phyloP scores from a whole-genome alignment of 2,329 filamentous ascomycete species.

The Trichoderma arundinaceum region DNA sequence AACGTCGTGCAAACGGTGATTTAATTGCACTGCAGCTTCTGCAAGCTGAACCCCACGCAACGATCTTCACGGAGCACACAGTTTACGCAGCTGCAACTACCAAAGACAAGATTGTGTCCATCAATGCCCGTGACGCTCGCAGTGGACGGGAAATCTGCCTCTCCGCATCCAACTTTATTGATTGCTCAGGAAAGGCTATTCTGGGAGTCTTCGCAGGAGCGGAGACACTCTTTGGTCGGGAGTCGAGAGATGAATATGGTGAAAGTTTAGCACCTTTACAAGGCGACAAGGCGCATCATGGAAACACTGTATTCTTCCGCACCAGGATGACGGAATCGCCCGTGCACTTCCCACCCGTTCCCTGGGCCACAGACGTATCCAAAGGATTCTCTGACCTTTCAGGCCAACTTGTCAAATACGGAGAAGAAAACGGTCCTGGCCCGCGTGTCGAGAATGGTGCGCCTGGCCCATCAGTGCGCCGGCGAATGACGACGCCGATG shows the following conservation, averaged over 20 bases:
- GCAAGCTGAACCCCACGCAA: slow-evolving; percentile 8
- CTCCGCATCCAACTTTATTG: slow-evolving; percentile 1
- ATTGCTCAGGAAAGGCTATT: slow-evolving; percentile 15
- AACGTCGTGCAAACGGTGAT: slow-evolving; percentile 8
- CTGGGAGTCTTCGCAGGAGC: slow-evolving; percentile 10
- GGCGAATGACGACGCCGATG: not conserved
- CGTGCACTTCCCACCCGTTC: slow-evolving; percentile 13
- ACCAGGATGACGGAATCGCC: not conserved
- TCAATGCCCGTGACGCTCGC: slow-evolving; percentile 11
- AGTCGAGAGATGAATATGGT: slow-evolving; percentile 11
- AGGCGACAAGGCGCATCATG: slow-evolving; percentile 13
- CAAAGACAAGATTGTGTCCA: slow-evolving; percentile 8
- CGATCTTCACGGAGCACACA: not conserved
- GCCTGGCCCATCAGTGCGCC: not conserved
- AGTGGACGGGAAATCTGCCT: slow-evolving; percentile 15
- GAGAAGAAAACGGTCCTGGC: slow-evolving; percentile 10
- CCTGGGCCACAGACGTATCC: slow-evolving; percentile 20
- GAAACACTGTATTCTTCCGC: slow-evolving; percentile 21
- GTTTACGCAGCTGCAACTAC: not conserved
- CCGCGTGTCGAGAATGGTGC: not conserved
- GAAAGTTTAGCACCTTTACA: slow-evolving; percentile 18
- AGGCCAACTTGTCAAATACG: slow-evolving; percentile 15
- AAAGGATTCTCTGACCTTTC: slow-evolving; percentile 14
- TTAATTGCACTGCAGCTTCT: slow-evolving; percentile 5
- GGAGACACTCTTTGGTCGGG: slow-evolving; percentile 12